Percentiles rank a stretch among this genome's conserved stretches.
Evolutionary conservation across 2,329 filamentous ascomycete genomes (phyloP).

Genomic region (Rasamsonia emersonii): DNA sequence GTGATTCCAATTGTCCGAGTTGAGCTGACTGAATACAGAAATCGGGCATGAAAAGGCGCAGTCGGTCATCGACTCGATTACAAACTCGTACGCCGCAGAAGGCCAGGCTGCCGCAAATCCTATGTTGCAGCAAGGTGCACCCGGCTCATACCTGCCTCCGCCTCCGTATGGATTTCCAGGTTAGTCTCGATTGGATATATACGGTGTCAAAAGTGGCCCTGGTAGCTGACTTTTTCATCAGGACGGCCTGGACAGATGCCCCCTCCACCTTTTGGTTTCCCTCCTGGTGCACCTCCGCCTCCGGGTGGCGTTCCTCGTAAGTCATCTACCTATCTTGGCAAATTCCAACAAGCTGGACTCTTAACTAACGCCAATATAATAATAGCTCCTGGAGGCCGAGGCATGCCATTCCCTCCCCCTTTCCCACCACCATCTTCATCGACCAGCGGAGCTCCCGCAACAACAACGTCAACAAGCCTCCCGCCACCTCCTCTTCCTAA

Average conservation of each 20-base stretch:
- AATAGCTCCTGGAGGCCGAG: constrained; percentile 47
- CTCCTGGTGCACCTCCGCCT: constrained; percentile 30
- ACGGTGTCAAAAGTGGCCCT: no score
- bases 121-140: constrained; percentile 61
- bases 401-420: constrained; percentile 36
- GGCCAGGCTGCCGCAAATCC: constrained; percentile 81
- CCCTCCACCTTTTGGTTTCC: constrained; percentile 53
- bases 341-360: not conserved
- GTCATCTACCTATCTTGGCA: constrained; percentile 19
- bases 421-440: constrained; percentile 42
- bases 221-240: no score
- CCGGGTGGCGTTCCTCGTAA: constrained; percentile 44
- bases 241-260: constrained; percentile 34
- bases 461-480: constrained; percentile 14
- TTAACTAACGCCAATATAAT: not conserved
- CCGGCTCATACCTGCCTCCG: constrained; percentile 41
- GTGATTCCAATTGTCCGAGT: not conserved
- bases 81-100: constrained; percentile 87
- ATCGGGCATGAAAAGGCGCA: constrained; percentile 98
- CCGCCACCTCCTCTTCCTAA: constrained; percentile 28
- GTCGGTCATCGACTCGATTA: constrained; percentile 96
- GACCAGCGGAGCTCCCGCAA: constrained; percentile 19
- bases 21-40: constrained; percentile 46
- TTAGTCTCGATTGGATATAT: constrained; percentile 22
- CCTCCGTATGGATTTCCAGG: constrained; percentile 57